These are phyloP conservation scores for Gracilaria domingensis DNA, from an alignment of 23 red algal genomes.

Conservation along the genomic window DNA sequence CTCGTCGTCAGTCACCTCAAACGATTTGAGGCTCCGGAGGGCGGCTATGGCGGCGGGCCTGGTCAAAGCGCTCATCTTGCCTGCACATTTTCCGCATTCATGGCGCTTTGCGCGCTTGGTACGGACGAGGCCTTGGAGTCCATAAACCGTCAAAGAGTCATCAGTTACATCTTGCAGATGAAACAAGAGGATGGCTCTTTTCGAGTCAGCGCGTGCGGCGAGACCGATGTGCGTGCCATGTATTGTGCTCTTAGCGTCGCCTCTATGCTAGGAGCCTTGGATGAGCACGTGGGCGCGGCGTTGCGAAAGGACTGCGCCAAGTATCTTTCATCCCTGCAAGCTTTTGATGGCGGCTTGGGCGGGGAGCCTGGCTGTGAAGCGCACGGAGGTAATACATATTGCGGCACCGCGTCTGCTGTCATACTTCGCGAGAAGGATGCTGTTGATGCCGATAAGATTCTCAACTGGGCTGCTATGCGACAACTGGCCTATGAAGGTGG, in stretches of 20 bases:
- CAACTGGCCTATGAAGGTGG: slow-evolving; percentile 91
- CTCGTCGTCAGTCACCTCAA: slow-evolving; percentile 45
- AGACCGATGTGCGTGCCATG: slow-evolving; percentile 86
- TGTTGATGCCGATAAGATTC: slow-evolving; percentile 45
- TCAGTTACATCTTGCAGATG: slow-evolving; percentile 53
- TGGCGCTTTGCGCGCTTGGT: slow-evolving; percentile 74
- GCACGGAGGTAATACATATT: slow-evolving; percentile 96
- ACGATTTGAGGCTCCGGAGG: slow-evolving; percentile 26
- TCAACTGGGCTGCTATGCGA: slow-evolving; percentile 72
- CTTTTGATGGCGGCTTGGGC: slow-evolving; percentile 94
- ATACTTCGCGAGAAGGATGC: slow-evolving; percentile 34
- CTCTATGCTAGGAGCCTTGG: slow-evolving; percentile 49
- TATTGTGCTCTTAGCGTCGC: slow-evolving; percentile 90
- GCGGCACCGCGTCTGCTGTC: slow-evolving; percentile 73
- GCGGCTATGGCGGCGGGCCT: slow-evolving; percentile 93
- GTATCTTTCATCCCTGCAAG: slow-evolving; percentile 66
- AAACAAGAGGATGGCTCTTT: slow-evolving; percentile 66
- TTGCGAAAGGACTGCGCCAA: slow-evolving; percentile 39
- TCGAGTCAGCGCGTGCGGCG: slow-evolving; percentile 76
- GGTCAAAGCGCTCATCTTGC: slow-evolving; percentile 92
- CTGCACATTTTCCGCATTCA: slow-evolving; percentile 83
- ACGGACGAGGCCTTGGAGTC: slow-evolving; percentile 66
- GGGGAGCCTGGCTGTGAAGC: slow-evolving; percentile 84
- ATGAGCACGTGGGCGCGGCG: slow-evolving; percentile 14
- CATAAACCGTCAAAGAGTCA: slow-evolving; percentile 60